Conservation (phyloP, 148 eudicot species). For the Camellia japonica region DNA sequence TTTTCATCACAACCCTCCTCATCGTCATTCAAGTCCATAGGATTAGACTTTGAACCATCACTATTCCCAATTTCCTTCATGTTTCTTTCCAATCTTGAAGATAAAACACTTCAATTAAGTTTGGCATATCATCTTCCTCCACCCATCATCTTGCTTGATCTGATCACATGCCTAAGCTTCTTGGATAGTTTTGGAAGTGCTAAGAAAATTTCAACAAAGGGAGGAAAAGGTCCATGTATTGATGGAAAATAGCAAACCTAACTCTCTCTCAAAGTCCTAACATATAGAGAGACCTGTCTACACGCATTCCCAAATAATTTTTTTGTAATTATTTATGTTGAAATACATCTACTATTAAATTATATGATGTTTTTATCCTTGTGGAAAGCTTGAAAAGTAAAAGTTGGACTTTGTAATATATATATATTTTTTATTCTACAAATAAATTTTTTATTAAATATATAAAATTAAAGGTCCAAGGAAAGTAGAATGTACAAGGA, state of each 20-base stretch:
- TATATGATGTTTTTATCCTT: not conserved
- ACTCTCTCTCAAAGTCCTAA: conserved; percentile 12
- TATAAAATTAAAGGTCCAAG: no score
- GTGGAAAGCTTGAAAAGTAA: conserved; percentile 1
- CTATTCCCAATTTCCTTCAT: not conserved
- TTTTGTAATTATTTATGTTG: not conserved
- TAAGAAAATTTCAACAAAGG: not conserved
- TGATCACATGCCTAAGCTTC: not conserved
- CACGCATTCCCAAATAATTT: conserved; percentile 5
- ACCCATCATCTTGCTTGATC: not conserved
- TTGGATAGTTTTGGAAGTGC: not conserved
- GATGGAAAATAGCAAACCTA: conserved; percentile 15
- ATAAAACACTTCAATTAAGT: not conserved
- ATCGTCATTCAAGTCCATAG: not conserved
- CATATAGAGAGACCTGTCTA: conserved; percentile 7
- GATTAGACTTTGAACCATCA: not conserved
- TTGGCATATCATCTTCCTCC: not conserved
- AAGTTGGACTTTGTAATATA: not conserved
- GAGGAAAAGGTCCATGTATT: not conserved
- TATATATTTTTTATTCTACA: no score
- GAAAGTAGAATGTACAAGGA: no score
- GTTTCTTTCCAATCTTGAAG: not conserved
- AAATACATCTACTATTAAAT: not conserved
- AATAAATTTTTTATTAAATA: no score
- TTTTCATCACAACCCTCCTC: conserved; percentile 12